Base-by-base conservation (phyloP, 768 basidiomycete genomes). In the Russula emetica region DNA sequence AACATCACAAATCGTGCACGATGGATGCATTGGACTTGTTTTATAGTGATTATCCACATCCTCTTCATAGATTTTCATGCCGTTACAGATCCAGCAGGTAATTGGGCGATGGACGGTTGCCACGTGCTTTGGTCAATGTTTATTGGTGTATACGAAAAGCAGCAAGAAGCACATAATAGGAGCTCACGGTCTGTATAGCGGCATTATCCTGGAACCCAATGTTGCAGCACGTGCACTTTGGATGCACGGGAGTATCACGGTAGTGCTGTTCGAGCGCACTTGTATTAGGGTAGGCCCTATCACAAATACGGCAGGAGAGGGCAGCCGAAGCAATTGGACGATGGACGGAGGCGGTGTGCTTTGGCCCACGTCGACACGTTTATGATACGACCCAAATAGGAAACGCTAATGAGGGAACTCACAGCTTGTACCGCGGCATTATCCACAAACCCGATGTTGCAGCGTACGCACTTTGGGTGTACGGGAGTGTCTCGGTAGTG, bases 391-490 rank as follows among this genome's bases (percentile, higher is more conserved):
- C 10, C 9, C 51, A 20, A 30, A 26, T 6, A 44, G 34, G 58
- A 40, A 26, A 30, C 28, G 51, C 14, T 40, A 38, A 45, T 60
- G 53, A 8, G 51, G 22, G 32, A 9, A 59, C 75, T 60, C 63
- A 78, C 81, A 66, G 76, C 74, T 32, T 76, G 73, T 32, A 75
- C 60, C n/a, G 73, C 70, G 2, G 52, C 54, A 30, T 65, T 57
- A 62, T 81, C 77, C 38, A 72, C 70, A 56, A 79, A 81, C 3
- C 80, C 81, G 51, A 75, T 70, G 13, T 78, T 77, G 64, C 81
- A 82, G 16, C 54, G 55, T 42, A 69, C 56, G 66, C 81, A 82
- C 49, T 79, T 82, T 1, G 81, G 80, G 68, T 82, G 81, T 5
- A 72, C 70, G 32, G 73, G 64, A 11, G 78, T 77, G 8, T 79